Evolutionary conservation across 495 filamentous ascomycete genomes (phyloP).

Genomic region (Aspergillus cavernicola): DNA sequence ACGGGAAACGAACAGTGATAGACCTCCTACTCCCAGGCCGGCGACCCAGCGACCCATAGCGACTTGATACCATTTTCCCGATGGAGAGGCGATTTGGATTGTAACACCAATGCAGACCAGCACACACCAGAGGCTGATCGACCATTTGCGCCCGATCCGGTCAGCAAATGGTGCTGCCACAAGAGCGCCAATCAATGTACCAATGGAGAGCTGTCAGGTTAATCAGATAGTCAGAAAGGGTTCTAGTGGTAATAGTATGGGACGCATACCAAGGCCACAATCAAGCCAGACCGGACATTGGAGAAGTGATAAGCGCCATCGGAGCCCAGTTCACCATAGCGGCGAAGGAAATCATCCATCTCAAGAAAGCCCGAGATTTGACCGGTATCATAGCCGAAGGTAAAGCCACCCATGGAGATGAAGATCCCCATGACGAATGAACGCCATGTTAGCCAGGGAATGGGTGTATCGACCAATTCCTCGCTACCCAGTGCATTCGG

Average conservation of each 20-base stretch:
- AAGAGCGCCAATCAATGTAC: conserved; percentile 64
- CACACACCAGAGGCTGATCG: conserved; percentile 49
- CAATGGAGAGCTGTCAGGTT: conserved; percentile 47
- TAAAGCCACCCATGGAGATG: conserved; percentile 49
- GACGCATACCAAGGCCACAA: conserved; percentile 44
- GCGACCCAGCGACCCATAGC: conserved; percentile 54
- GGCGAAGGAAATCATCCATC: conserved; percentile 47
- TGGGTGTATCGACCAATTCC: not conserved
- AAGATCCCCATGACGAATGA: not conserved
- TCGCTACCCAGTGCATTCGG: not conserved
- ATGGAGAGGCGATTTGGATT: conserved; percentile 57
- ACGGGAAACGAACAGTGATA: conserved; percentile 46
- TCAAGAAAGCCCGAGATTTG: conserved; percentile 59
- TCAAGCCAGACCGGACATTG: conserved; percentile 49
- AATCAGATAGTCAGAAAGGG: too few relatives aligned
- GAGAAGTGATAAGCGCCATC: conserved; percentile 38
- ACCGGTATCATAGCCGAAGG: conserved; percentile 40
- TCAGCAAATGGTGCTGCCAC: conserved; percentile 52
- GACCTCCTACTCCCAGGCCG: conserved; percentile 62
- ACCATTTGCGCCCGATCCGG: conserved; percentile 49
- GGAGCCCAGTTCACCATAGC: conserved; percentile 35
- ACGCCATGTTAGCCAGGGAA: not conserved
- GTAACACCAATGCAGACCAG: conserved; percentile 60
- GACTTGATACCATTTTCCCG: conserved; percentile 48
- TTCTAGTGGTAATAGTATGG: not conserved